phyloP scores from a whole-genome alignment of 2,329 filamentous ascomycete species.

The Fusarium irregulare region DNA sequence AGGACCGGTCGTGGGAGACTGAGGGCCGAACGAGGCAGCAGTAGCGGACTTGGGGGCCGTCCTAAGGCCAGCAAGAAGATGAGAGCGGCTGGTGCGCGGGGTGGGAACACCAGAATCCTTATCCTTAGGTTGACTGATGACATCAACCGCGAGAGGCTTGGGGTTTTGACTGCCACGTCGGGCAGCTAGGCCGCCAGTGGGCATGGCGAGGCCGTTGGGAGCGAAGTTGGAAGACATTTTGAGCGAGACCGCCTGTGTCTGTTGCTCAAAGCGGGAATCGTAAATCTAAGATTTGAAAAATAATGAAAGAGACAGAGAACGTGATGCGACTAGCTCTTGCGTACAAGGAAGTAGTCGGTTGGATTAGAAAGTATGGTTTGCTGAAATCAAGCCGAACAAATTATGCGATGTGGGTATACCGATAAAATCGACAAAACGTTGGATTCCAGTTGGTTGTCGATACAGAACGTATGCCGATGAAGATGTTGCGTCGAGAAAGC shows the following conservation, averaged over 20 bases:
- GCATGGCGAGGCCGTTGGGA: slow-evolving; percentile 78
- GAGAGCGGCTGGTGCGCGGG: slow-evolving; percentile 92
- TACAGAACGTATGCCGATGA: slow-evolving; percentile 34
- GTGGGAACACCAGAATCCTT: slow-evolving; percentile 77
- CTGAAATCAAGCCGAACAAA: slow-evolving; percentile 36
- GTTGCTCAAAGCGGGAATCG: slow-evolving; percentile 62
- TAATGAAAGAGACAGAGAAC: slow-evolving; percentile 37
- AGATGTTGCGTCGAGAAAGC: slow-evolving; percentile 28
- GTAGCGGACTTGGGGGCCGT: slow-evolving; percentile 89
- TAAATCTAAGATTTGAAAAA: slow-evolving; percentile 27
- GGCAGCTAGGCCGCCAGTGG: slow-evolving; percentile 84
- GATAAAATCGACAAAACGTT: slow-evolving; percentile 37
- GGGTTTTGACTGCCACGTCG: slow-evolving; percentile 85
- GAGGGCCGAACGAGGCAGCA: slow-evolving; percentile 77
- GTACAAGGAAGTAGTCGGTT: slow-evolving; percentile 27
- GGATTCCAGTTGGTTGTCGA: slow-evolving; percentile 33
- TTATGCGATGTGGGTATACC: slow-evolving; percentile 45
- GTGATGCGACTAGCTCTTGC: slow-evolving; percentile 33
- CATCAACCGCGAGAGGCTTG: slow-evolving; percentile 87
- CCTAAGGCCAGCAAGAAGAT: slow-evolving; percentile 90
- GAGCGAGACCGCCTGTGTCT: slow-evolving; percentile 99
- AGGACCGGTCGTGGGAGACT: slow-evolving; percentile 65
- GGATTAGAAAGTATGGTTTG: slow-evolving; percentile 41
- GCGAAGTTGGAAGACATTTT: slow-evolving; percentile 95
- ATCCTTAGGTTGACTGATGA: slow-evolving; percentile 74